Base-by-base conservation (phyloP, 2,329 filamentous ascomycete species). In the Alternaria atra region DNA sequence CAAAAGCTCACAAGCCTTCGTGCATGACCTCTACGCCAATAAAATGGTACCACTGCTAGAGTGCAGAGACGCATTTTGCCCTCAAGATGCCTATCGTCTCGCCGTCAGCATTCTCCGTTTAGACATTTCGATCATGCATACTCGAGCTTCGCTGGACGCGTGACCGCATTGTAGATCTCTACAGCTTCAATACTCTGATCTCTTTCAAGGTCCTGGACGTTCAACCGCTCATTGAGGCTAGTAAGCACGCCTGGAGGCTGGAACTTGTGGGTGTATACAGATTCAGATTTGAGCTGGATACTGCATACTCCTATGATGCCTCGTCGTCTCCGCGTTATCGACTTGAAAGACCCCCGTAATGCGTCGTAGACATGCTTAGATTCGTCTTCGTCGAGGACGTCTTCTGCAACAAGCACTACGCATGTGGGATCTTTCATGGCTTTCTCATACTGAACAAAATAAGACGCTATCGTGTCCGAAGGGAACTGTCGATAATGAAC, bases 11-110 rank as follows among this genome's bases (percentile, higher is more conserved):
- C 63, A 20, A 74, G 67, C 23, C 63, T 58, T 29, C 63, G 57
- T 52, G 70, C 73, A 60, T 74, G 71, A 25, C 73, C 72, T 23
- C 68, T 65, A 32, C 65, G 60, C 72, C 73, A 74, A 57, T 75
- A 75, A 47, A 61, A 58, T 29, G 70, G 70, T 46, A 65, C 63
- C 4, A 73, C 70, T 34, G 66, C 70, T 32, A 72, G 43, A 34
- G 70, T 69, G 29, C 55, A 61, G 27, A 70, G 61, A 48, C 67
- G 59, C 69, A 72, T 70, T 17, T 47, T 60, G 30, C 57, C 60
- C 34, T 53, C 51, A 12, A 65, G 57, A 47, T 65, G 27, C 23
- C 68, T 71, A 39, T 9, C 20, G 17, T 37, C 6, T 15, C 20
- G 35, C 34, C 37, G 58, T 66, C 46, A 65, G 54, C 32, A 10